phyloP scores from a whole-genome alignment of 768 basidiomycete genomes.

The Amanita inopinata region DNA sequence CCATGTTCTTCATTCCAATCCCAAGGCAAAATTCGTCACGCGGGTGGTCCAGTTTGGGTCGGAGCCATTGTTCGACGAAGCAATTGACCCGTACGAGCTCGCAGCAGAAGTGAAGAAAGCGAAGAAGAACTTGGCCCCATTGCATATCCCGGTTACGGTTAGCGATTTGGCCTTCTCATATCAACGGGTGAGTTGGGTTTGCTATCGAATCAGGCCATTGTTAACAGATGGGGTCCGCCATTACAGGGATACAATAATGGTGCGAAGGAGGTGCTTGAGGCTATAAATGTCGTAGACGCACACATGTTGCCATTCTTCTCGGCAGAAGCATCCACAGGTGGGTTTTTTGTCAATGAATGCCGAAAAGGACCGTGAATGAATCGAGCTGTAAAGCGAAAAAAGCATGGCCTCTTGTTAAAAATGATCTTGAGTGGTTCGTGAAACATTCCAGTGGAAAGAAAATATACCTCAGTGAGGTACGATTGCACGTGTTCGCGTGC shows the following conservation, averaged over 20 bases:
- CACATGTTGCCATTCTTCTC: constrained; percentile 71
- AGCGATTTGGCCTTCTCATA: constrained; percentile 59
- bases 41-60: constrained; percentile 63
- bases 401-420: constrained; percentile 53
- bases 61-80: constrained; percentile 56
- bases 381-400: constrained; percentile 29
- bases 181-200: constrained; percentile 22
- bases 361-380: neutral
- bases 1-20: constrained; percentile 43
- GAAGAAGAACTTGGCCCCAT: constrained; percentile 36
- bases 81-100: constrained; percentile 37
- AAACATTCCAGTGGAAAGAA: constrained; percentile 59
- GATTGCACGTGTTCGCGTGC: constrained; percentile 9
- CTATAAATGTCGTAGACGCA: constrained; percentile 54
- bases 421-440: constrained; percentile 61
- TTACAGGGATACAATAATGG: constrained; percentile 35
- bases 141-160: constrained; percentile 61
- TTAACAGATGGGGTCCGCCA: neutral
- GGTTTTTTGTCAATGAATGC: constrained; percentile 6
- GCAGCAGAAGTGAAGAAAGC: constrained; percentile 39
- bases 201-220: neutral
- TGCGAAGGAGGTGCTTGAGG: constrained; percentile 43
- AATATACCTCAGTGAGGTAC: constrained; percentile 63
- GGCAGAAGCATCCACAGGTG: constrained; percentile 43
- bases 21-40: constrained; percentile 55